These are phyloP conservation scores for Crithidia thermophila DNA, from an alignment of 208 protist genomes.

Conservation along the genomic window DNA sequence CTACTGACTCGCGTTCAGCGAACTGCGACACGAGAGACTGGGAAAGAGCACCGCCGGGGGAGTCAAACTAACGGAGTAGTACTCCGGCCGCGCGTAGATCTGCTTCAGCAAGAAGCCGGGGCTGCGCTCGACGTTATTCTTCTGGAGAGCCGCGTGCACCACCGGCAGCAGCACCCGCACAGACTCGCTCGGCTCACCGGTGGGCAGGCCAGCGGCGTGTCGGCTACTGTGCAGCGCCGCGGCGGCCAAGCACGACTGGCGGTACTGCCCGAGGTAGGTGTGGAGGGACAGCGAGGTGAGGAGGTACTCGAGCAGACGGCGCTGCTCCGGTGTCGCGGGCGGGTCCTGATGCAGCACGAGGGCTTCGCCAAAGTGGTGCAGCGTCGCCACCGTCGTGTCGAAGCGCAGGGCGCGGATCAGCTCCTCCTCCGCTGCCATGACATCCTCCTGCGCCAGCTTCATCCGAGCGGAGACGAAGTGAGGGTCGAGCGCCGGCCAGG, in stretches of 20 bases:
- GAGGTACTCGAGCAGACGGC: slow-evolving; percentile 53
- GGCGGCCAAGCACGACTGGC: slow-evolving; percentile 55
- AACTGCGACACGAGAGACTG: slow-evolving; percentile 26
- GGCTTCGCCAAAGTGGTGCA: slow-evolving; percentile 49
- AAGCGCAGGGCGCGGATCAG: slow-evolving; percentile 54
- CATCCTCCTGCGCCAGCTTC: slow-evolving; percentile 77
- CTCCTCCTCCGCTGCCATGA: slow-evolving; percentile 54
- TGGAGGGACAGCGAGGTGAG: slow-evolving; percentile 57
- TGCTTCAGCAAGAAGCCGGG: slow-evolving; percentile 42
- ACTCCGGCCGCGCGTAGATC: slow-evolving; percentile 42
- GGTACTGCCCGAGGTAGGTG: slow-evolving; percentile 62
- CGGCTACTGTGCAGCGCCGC: slow-evolving; percentile 72
- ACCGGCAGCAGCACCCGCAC: slow-evolving; percentile 48
- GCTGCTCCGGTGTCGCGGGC: slow-evolving; percentile 48
- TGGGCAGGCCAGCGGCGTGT: slow-evolving; percentile 34
- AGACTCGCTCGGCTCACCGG: slow-evolving; percentile 38
- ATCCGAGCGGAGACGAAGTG: slow-evolving; percentile 77
- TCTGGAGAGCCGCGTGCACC: slow-evolving; percentile 34
- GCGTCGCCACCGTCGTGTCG: slow-evolving; percentile 46
- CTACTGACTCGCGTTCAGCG: slow-evolving; percentile 25
- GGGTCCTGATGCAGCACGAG: slow-evolving; percentile 75
- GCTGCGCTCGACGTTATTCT: slow-evolving; percentile 24
- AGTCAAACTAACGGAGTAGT: slow-evolving; percentile 46
- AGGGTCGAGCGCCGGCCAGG: slow-evolving; percentile 94
- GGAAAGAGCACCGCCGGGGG: slow-evolving; percentile 30